Evolutionary conservation across 257 asterid genomes (phyloP).

Genomic region (Linderniella brevidens): DNA sequence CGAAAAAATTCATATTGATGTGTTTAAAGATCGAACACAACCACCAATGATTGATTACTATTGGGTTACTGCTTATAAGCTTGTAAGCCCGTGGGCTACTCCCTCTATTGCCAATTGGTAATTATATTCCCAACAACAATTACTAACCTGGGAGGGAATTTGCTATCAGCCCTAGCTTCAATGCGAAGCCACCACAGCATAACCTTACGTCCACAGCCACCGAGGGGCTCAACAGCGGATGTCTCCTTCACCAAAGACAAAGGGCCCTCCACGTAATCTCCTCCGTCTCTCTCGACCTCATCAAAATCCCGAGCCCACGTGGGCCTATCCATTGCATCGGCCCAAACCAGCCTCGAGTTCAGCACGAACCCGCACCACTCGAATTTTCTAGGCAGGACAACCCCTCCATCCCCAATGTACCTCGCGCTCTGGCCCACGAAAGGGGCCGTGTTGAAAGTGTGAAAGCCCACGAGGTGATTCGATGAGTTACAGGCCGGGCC

Average conservation of each 20-base stretch:
- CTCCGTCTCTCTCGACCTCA: conserved; percentile 27
- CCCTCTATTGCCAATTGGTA: too few species aligned
- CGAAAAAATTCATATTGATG: too few species aligned
- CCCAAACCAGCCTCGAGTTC: conserved; percentile 81
- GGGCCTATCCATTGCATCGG: conserved; percentile 49
- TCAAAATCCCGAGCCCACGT: conserved; percentile 72
- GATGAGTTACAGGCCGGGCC: conserved; percentile 95
- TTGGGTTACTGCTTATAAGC: too few species aligned
- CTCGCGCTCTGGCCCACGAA: conserved; percentile 47
- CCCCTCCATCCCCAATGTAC: conserved; percentile 77
- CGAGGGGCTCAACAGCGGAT: conserved; percentile 84
- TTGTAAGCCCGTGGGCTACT: too few species aligned
- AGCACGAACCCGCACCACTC: conserved; percentile 93
- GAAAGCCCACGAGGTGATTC: conserved; percentile 75
- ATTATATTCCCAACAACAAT: too few species aligned
- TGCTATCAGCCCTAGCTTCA: conserved; percentile 94
- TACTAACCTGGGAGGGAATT: conserved; percentile 90
- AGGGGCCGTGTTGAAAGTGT: conserved; percentile 36
- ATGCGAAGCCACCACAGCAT: conserved; percentile 98
- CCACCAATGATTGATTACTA: too few species aligned
- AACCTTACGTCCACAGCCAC: conserved; percentile 78
- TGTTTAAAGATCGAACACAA: too few species aligned
- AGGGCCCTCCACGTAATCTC: conserved; percentile 55
- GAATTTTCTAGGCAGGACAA: conserved; percentile 72
- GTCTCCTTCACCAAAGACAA: conserved; percentile 51